Evolutionary conservation across 495 filamentous ascomycete genomes (phyloP), one percentile per base, ranked within the genome.

Genomic region (Daldinia decipiens): DNA sequence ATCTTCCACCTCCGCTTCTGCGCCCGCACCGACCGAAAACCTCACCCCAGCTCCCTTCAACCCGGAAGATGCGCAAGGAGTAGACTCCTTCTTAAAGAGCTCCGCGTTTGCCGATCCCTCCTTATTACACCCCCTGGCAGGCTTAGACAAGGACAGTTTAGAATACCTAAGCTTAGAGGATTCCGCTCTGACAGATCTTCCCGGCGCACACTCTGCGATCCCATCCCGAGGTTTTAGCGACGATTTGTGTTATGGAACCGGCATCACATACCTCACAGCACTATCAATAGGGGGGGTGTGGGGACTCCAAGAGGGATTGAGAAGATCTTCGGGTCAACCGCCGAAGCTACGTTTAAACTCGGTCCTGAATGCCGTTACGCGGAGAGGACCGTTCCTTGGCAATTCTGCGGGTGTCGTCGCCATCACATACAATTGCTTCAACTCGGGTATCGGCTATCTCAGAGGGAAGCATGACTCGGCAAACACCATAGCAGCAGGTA

Each of bases 151-250:
- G 82, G 90, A 95, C 57, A 91, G 91, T 7, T 89, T 99, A 67
- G 94, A 97, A 72, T 98, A 98, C 82, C 87, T 99, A 52, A 87
- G 90, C 52, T 91, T 99, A 77, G 95, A 98, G 83, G 95, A 98
- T 74, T 91, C 93, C 26, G 86, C 90, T 11, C 90, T 98, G 50
- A 94, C 93, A 39, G 86, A 94, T 74, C 87, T 97, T n/a, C 93
- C 95, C 56, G 94, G 94, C 74, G 85, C 88, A 43, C 91, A 91
- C 63, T 93, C 94, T 13, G 90, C 92, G 38, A 87, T 99, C 36
- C 96, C 96, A 4, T 97, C 94, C 29, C 90, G 96, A 77, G 95
- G 95, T 72, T 99, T 96, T 89, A 95, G 92, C 56, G 95, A 99
- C 78, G 95, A 99, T 79, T 88, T 99, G 55, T 98, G 95, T 81